A percentile compares a stretch with the other conserved stretches of the same genome.
These are phyloP conservation scores for Saccharomycopsis fermentans DNA, from an alignment of 805 yeast genomes.

Conservation along the genomic window DNA sequence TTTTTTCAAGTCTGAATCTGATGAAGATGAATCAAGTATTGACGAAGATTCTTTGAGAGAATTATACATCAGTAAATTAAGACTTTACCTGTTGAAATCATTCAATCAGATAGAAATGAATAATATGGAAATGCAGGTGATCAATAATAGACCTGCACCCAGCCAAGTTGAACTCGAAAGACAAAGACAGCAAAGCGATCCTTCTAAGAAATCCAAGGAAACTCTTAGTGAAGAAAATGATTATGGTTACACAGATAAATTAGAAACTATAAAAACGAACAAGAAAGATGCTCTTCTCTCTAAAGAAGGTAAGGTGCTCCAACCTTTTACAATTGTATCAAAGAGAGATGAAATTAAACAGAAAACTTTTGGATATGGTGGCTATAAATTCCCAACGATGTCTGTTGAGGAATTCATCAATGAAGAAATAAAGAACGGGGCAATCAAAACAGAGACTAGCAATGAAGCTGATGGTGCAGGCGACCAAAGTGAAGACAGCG, in stretches of 20 bases:
- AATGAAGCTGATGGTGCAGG: slow-evolving; percentile 29
- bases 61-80: slow-evolving; percentile 46
- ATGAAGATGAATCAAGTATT: slow-evolving; percentile 21
- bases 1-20: slow-evolving; percentile 25
- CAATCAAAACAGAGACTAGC: slow-evolving; percentile 42
- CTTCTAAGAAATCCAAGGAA: slow-evolving; percentile 10
- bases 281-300: slow-evolving; percentile 43
- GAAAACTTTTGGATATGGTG: slow-evolving; percentile 79
- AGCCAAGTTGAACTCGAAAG: slow-evolving; percentile 15
- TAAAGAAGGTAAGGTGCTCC: slow-evolving; percentile 64
- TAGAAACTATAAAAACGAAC: slow-evolving; percentile 35
- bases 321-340: slow-evolving; percentile 73
- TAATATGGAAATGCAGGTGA: slow-evolving; percentile 55
- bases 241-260: slow-evolving; percentile 50
- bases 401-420: slow-evolving; percentile 86
- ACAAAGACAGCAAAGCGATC: slow-evolving; percentile 16
- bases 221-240: slow-evolving; percentile 22
- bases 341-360: slow-evolving; percentile 44
- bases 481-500: slow-evolving; percentile 33
- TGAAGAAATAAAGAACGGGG: slow-evolving; percentile 76
- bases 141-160: slow-evolving; percentile 35
- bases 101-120: slow-evolving; percentile 48
- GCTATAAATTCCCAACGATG: slow-evolving; percentile 84
- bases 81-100: slow-evolving; percentile 40
- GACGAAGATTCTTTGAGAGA: slow-evolving; percentile 60